phyloP scores from a whole-genome alignment of 208 protist species.

The Trypanosoma caninum region DNA sequence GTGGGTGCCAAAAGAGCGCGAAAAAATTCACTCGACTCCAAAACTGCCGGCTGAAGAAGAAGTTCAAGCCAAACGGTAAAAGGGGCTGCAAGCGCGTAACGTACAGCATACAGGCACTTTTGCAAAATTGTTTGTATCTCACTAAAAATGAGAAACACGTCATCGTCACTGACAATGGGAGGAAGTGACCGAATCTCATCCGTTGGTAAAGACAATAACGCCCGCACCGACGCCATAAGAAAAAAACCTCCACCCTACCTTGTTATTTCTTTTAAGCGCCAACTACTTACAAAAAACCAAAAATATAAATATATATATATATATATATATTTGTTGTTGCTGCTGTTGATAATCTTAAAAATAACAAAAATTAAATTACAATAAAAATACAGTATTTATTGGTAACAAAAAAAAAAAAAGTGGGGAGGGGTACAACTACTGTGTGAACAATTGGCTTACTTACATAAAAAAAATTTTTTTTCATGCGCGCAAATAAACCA shows the following conservation, averaged over 20 bases:
- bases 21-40: constrained; percentile 30
- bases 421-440: too few species aligned
- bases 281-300: too few species aligned
- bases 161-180: constrained; percentile 21
- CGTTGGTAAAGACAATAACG: constrained; percentile 42
- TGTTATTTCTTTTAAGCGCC: neutral
- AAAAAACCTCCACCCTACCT: neutral
- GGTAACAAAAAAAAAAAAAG: constrained; percentile 6
- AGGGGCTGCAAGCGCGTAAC: constrained; percentile 32
- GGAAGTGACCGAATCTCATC: constrained; percentile 37
- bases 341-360: neutral
- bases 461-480: too few species aligned
- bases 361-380: neutral
- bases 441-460: too few species aligned
- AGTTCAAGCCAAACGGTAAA: constrained; percentile 58
- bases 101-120: constrained; percentile 67
- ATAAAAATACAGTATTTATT: neutral
- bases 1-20: constrained; percentile 26
- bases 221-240: constrained; percentile 43
- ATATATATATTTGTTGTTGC: neutral
- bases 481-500: too few species aligned
- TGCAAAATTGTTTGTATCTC: constrained; percentile 53
- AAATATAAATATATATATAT: too few species aligned
- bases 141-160: constrained; percentile 31
- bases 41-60: constrained; percentile 28